Base-by-base conservation (phyloP, 192 early-diverging fungal genomes). In the Linnemannia elongata region DNA sequence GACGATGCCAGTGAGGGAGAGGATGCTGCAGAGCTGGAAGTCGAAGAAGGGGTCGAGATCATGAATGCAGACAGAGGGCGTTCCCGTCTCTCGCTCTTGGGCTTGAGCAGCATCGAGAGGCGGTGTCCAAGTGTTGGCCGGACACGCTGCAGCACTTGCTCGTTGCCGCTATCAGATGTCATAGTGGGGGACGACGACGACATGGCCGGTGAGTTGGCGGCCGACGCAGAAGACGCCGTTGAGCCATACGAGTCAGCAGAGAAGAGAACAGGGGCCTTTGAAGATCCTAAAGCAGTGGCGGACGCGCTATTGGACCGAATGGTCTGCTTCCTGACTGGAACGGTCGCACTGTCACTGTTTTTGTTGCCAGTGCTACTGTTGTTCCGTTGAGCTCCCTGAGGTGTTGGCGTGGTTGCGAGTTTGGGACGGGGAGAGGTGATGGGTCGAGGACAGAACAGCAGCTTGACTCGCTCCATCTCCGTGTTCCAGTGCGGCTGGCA, bases 401-500 rank as follows among this genome's bases (percentile, higher is more conserved):
- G 44, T 57, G 49, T 6, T 35, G 75, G 36, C 10, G 55, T 17
- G 2, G 70, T 6, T 72, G 49, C 20, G n/a, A 18, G 45, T 74
- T 68, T 81, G 24, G 74, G 63, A 27, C 78, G 76, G 42, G 94
- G 94, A 15, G 94, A 89, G 1, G 94, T 94, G 4, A 84, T 82
- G n/a, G 94, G 94, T 35, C 91, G 78, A 33, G 89, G 84, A 74
- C 92, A 91, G 72, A 97, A 97, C 73, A 97, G 60, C 30, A 90
- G 73, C 47, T 88, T 85, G 38, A 94, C 83, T 15, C 96, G 90
- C 72, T 96, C 95, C 66, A 89, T 70, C n/a, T 96, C 94, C 12
- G 90, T 91, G 36, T 91, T 90, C 95, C 96, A 97, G 88, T 97
- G 96, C 7, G 95, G 91, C 39, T 88, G 78, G 81, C 96, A 97